Conservation (phyloP, 306 rosid genomes). For the Sophora flavescens region DNA sequence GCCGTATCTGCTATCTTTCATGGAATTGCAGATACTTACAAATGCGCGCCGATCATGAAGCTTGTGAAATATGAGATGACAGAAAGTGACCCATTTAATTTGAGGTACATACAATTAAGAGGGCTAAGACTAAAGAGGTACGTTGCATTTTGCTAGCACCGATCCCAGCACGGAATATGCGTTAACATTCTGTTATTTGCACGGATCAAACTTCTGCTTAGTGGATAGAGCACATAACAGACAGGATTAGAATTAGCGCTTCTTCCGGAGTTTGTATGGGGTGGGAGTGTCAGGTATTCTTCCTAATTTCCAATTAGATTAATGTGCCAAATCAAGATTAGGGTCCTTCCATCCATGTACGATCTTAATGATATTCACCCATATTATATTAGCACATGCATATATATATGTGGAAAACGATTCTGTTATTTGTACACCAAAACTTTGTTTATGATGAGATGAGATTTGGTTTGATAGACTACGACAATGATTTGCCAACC, state of each 20-base stretch:
- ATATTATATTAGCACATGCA: too few relatives aligned
- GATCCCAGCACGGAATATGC: constrained; percentile 12
- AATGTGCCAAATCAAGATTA: too few relatives aligned
- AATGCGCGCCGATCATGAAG: background rate
- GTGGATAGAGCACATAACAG: constrained; percentile 21
- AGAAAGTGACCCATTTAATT: background rate
- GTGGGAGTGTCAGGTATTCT: too few relatives aligned
- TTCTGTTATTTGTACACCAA: too few relatives aligned
- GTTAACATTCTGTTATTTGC: background rate
- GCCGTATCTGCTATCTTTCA: background rate
- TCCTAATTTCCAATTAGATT: too few relatives aligned
- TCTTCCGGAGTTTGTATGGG: constrained; percentile 26
- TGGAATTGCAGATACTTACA: background rate
- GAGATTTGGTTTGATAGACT: too few relatives aligned
- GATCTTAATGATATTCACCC: too few relatives aligned
- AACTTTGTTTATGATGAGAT: too few relatives aligned
- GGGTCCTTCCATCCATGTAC: too few relatives aligned
- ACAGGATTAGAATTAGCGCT: background rate
- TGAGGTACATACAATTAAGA: too few relatives aligned
- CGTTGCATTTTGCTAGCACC: background rate
- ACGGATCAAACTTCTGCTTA: background rate
- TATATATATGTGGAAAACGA: too few relatives aligned
- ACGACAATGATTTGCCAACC: too few relatives aligned
- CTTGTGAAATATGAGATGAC: background rate
- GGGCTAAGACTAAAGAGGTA: background rate